Conservation (phyloP, 2,329 filamentous ascomycete species). For the Uncinocarpus reesii region DNA sequence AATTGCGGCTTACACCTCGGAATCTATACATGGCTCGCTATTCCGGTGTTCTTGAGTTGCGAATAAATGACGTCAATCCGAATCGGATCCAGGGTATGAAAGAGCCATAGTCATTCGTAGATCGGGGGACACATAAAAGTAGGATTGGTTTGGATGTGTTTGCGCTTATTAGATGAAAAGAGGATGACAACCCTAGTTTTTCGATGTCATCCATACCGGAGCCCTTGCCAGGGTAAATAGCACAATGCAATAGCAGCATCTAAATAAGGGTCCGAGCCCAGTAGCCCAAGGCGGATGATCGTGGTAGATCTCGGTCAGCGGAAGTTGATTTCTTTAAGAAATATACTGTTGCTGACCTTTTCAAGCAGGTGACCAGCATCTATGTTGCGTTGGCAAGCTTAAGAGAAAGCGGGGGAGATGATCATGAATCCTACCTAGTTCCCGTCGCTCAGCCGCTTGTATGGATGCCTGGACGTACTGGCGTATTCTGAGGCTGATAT, state of each 20-base stretch:
- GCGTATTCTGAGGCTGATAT: too few relatives aligned
- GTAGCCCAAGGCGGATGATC: background rate
- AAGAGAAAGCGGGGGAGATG: too few relatives aligned
- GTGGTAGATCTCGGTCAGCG: background rate
- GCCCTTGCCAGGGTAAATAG: background rate
- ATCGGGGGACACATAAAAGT: background rate
- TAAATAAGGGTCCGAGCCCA: background rate
- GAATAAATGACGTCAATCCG: too few relatives aligned
- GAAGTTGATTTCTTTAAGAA: too few relatives aligned
- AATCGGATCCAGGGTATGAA: background rate
- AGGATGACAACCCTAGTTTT: background rate
- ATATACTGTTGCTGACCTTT: background rate
- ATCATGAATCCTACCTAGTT: too few relatives aligned
- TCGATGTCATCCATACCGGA: background rate
- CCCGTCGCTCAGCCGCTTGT: too few relatives aligned
- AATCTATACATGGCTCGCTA: too few relatives aligned
- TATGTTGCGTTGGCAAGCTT: too few relatives aligned
- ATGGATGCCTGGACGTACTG: too few relatives aligned
- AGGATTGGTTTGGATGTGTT: background rate
- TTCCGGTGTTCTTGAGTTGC: too few relatives aligned
- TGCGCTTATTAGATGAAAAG: background rate
- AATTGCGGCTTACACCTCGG: too few relatives aligned
- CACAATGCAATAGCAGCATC: background rate
- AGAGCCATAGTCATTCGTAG: background rate
- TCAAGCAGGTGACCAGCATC: background rate